Evolutionary conservation across 306 rosid species (phyloP), one percentile per base, ranked within the genome.

Genomic region (Boehmeria nivea): DNA sequence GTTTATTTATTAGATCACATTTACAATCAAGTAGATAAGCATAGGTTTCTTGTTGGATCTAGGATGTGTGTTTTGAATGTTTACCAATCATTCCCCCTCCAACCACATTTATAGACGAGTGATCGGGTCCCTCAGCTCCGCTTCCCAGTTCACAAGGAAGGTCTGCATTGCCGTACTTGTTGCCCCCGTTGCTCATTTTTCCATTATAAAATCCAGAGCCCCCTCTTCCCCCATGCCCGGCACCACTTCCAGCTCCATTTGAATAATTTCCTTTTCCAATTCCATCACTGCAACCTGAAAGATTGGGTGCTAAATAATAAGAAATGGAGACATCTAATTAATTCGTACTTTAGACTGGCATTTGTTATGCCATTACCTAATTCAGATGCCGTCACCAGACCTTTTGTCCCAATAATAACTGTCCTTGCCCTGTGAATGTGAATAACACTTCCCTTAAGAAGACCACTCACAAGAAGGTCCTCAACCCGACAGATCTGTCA

Each of bases 171-270:
- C 98, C 98, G 62, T 91, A 91, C 44, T 80, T 79, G 70, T 72
- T 73, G 57, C 98, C 98, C 28, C 98, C 98, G 59, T 54, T 59
- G 76, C 91, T 78, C 69, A 68, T 63, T 77, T 76, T 74, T 68
- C 98, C 96, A 18, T 82, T 75, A 78, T 76, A 87, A 77, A 76
- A 84, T 44, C 98, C 98, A 54, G 96, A 84, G 17, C 98, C 98
- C 51, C 98, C 98, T 80, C 78, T 76, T 73, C 98, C 98, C 57
- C 98, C 98, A 78, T 91, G 94, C 51, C 98, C 98, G 67, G 96
- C 98, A 56, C 98, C 98, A 62, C 98, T 93, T 40, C 96, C 96
- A 78, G 98, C 89, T 72, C 98, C 98, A 75, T 87, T 84, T 65
- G 89, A 76, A 78, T 79, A 91, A 78, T 82, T 91, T 47, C 96